Evolutionary conservation across 139 green algal genomes (phyloP).

Genomic region (Haematococcus lacustris): DNA sequence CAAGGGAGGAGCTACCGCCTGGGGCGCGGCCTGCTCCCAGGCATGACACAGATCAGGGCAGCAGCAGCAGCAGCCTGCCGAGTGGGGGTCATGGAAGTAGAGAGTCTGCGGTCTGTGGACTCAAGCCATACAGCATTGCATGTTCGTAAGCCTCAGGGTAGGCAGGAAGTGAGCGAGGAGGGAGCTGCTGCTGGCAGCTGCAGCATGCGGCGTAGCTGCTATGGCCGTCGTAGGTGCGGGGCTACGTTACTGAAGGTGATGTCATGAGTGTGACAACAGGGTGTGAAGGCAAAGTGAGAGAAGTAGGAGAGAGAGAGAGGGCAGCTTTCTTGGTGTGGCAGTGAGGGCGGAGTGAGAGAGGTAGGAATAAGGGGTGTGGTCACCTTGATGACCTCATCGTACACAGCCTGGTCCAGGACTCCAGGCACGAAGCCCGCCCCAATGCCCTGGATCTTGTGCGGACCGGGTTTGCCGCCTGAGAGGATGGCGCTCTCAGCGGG

Average conservation of each 20-base stretch:
- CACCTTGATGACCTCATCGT: conserved; percentile 82
- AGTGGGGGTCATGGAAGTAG: not conserved
- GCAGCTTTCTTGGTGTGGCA: not conserved
- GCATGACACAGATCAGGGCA: not conserved
- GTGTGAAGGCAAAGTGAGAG: not conserved
- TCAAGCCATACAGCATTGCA: not conserved
- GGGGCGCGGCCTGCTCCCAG: conserved; percentile 43
- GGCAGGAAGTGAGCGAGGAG: not conserved
- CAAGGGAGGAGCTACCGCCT: too few species aligned
- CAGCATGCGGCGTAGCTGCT: not conserved
- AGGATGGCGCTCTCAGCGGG: conserved; percentile 70
- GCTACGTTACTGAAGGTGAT: not conserved
- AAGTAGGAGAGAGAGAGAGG: not conserved
- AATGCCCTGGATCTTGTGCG: conserved; percentile 98
- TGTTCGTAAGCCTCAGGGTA: not conserved
- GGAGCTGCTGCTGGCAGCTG: not conserved
- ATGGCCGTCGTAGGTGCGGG: not conserved
- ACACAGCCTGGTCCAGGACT: conserved; percentile 63
- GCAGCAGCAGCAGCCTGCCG: not conserved
- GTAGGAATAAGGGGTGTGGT: not conserved
- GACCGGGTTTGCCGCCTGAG: conserved; percentile 68
- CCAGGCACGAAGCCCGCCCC: conserved; percentile 94
- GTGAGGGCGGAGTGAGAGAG: not conserved
- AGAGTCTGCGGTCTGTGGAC: not conserved
- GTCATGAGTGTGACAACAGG: not conserved